These are phyloP conservation scores for Phytopythium litorale DNA, from an alignment of 352 stramenopile genomes.

Conservation along the genomic window DNA sequence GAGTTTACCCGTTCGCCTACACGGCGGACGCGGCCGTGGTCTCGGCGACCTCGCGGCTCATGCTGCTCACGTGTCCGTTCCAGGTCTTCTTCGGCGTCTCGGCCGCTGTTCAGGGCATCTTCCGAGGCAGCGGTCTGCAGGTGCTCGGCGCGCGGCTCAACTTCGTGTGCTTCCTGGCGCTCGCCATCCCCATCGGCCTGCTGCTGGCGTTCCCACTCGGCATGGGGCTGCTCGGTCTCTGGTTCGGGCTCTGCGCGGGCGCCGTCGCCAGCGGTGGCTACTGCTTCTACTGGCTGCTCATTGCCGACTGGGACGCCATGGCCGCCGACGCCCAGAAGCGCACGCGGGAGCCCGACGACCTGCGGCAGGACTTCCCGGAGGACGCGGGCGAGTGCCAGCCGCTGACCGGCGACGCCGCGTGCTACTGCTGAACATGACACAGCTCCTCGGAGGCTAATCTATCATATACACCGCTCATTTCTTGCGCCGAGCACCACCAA, in stretches of 20 bases:
- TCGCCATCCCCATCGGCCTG: constrained; percentile 78
- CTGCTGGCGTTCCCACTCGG: constrained; percentile 62
- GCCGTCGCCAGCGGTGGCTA: constrained; percentile 66
- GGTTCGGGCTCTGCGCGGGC: constrained; percentile 68
- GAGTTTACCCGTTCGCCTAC: constrained; percentile 59
- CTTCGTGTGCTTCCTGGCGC: constrained; percentile 79
- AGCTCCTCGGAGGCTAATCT: not conserved
- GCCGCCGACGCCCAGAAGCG: constrained; percentile 55
- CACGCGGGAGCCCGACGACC: constrained; percentile 32
- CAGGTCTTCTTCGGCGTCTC: constrained; percentile 84
- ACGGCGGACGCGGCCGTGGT: constrained; percentile 54
- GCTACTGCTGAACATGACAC: not conserved
- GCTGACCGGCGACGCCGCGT: not conserved
- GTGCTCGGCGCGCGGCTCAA: constrained; percentile 79
- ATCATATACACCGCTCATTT: not conserved
- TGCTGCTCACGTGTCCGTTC: constrained; percentile 68
- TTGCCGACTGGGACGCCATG: constrained; percentile 71
- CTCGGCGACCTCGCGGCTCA: constrained; percentile 45
- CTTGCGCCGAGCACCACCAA: not conserved
- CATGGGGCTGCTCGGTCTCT: constrained; percentile 72
- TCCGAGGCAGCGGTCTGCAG: constrained; percentile 79
- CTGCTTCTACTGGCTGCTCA: constrained; percentile 62
- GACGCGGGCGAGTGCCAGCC: not conserved
- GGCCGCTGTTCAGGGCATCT: constrained; percentile 64
- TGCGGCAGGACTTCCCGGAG: not conserved